Base-by-base conservation (phyloP, 345 rosid genomes). In the Raphanus sativus region DNA sequence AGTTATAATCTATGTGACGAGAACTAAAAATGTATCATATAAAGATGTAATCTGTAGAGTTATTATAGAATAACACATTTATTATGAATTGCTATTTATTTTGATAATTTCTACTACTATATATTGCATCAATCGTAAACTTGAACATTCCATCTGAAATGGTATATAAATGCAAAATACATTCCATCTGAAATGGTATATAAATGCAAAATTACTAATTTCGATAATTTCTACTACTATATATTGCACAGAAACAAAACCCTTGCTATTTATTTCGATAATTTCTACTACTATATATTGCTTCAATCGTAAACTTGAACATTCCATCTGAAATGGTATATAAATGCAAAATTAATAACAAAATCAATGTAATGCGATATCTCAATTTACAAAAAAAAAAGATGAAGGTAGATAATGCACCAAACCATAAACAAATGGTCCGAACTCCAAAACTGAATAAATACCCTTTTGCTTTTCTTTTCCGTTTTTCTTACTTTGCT, bases 361-460 rank as follows among this genome's bases (percentile, higher is more conserved):
- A 21, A 61, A 69, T 69, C 42, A 69, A 50, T 40, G 62, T 48
- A 45, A 48, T 69, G 63, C 6, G 74, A 62, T 25, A 8, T 67
- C 52, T 61, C 62, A 42, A 0, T 59, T 10, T 58, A n/a, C 34
- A 60, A 60, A 75, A 24, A 60, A 48, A 30, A 40, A 66, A 28
- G 25, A 60, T 34, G 17, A 60, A 52, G 45, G 70, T 36, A 28
- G 4, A 21, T 21, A 16, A 34, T 76, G 70, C 65, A 77, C 12
- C 59, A 42, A 42, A 24, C 28, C 30, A 16, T 40, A 56, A 67
- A 64, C 13, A 55, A 71, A 71, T 71, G 68, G 76, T 77, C 68
- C 76, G 32, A 34, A 70, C 59, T 77, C 67, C 81, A 71, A 30
- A 58, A 50, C 67, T 65, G 38, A 65, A 65, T 40, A 58, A 8